Conservation (phyloP, 192 early-diverging fungal species). For the Obelidium mucronatum region DNA sequence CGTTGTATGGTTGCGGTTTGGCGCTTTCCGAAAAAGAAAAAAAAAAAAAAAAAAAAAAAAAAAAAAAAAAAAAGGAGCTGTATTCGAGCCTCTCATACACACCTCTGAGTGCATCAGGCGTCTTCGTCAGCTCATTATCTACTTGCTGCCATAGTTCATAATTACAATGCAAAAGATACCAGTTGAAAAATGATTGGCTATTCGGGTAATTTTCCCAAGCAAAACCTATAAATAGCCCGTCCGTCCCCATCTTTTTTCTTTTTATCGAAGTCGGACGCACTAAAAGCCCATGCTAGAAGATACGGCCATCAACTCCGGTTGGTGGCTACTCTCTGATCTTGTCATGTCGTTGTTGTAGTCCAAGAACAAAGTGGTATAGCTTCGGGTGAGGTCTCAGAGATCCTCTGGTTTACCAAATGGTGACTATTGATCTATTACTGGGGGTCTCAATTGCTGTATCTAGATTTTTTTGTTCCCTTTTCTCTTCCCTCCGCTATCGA, state of each 20-base stretch:
- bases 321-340: slow-evolving; percentile 7
- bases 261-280: slow-evolving; percentile 11
- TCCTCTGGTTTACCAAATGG: background rate
- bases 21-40: too few relatives aligned
- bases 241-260: background rate
- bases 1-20: too few relatives aligned
- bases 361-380: background rate
- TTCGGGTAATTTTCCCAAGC: background rate
- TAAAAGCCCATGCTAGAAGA: background rate
- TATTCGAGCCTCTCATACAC: too few relatives aligned
- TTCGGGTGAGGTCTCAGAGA: slow-evolving; percentile 11
- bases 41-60: too few relatives aligned
- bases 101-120: too few relatives aligned
- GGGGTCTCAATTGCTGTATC: slow-evolving; percentile 2
- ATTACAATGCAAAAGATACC: too few relatives aligned
- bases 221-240: background rate
- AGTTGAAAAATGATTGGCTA: too few relatives aligned
- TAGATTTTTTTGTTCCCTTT: background rate
- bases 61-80: too few relatives aligned
- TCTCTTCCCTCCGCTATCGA: background rate
- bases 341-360: background rate
- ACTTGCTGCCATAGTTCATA: too few relatives aligned
- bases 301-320: background rate
- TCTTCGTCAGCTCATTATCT: too few relatives aligned
- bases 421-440: background rate